Percentiles rank a stretch among this genome's conserved stretches.
Conservation (phyloP, 169 alveolate species). For the Perkinsus olseni region DNA sequence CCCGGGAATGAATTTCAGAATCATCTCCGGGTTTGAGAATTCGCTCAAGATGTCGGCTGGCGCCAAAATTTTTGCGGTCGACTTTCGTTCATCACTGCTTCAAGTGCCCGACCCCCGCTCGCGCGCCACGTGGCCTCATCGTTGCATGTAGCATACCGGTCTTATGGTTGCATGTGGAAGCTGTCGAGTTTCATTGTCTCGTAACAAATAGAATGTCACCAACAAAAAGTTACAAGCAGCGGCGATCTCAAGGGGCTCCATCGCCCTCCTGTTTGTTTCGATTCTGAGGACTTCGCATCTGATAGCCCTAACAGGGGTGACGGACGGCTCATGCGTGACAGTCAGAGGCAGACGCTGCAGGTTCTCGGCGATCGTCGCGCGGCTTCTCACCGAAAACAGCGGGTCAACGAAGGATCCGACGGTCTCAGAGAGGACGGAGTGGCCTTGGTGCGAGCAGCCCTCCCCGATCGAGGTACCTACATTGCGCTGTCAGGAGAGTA, state of each 20-base stretch:
- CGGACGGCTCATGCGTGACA: background rate
- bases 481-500: background rate
- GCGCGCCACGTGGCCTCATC: no score
- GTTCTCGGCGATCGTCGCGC: background rate
- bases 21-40: no score
- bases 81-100: no score
- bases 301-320: background rate
- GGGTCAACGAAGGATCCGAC: background rate
- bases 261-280: background rate
- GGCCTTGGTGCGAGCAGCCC: background rate
- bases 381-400: background rate
- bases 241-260: background rate
- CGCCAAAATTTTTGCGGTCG: no score
- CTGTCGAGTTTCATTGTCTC: no score
- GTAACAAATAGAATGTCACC: no score
- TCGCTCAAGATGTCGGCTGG: no score
- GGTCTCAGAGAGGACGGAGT: background rate
- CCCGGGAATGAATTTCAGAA: no score
- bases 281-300: background rate
- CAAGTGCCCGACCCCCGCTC: no score
- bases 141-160: no score
- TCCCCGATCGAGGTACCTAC: background rate
- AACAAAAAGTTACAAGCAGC: no score
- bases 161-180: no score
- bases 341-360: background rate